Base-by-base conservation (phyloP, 1,284 basidiomycete genomes). In the Trichosporon sp. region DNA sequence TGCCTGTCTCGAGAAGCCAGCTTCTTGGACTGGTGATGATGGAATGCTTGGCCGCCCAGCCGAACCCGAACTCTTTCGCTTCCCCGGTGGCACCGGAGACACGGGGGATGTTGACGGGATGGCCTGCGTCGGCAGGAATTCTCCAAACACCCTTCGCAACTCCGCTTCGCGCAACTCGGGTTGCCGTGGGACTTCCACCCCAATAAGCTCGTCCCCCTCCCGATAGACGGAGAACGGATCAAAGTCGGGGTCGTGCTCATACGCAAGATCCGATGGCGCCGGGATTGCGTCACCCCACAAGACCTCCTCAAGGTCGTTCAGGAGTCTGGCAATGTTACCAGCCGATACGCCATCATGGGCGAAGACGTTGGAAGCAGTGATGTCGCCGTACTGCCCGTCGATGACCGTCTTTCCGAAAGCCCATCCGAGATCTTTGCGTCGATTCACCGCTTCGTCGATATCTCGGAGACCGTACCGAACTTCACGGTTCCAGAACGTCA, bases 271-370 rank as follows among this genome's bases (percentile, higher is more conserved):
- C n/a, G 78, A 80, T 4, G 77, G 74, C 8, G 80, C 73, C 0
- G 81, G 80, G 21, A 77, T 76, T 16, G 81, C 80, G 40, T 83
- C 80, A 31, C 81, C 81, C 81, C 81, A 83, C 4, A 82, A 59
- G 0, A 77, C 79, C 70, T 82, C 81, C 65, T 83, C 81, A 8
- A 83, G 76, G 74, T 83, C 81, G 63, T 81, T 80, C 35, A 83
- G 72, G 19, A 83, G 66, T 19, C 81, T 70, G 0, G 77, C 73
- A 40, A 81, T 73, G 71, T 78, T 79, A 3, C 77, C 80, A 0
- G 75, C 79, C 7, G 35, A 56, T 37, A 73, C 61, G 1, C 77
- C 77, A 21, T 76, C 74, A 1, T 12, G 5, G 0, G 75, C 75
- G 8, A 80, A 59, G 0, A 80, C 78, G 67, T 80, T 83, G 2